phyloP scores from a whole-genome alignment of 331 rosid species.

The Erythrophleum ivorense region DNA sequence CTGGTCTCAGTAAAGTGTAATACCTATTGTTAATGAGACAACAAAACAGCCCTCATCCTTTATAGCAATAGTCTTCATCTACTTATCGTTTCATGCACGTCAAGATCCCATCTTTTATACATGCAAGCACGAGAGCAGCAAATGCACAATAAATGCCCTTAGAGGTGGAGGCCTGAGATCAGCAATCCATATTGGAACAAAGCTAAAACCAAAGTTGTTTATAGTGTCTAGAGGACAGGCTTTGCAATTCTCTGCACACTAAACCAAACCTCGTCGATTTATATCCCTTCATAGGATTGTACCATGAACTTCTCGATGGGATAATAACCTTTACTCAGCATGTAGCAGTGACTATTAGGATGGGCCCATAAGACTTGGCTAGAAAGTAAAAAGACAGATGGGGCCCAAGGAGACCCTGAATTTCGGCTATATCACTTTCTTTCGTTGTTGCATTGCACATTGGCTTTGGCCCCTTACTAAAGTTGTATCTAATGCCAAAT shows the following conservation, averaged over 20 bases:
- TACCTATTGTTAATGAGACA: not conserved
- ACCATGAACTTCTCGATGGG: not conserved
- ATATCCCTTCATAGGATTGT: not conserved
- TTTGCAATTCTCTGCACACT: not conserved
- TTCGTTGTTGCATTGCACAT: not conserved
- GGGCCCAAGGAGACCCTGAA: not conserved
- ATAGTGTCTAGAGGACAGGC: not conserved
- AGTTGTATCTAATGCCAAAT: constrained; percentile 50
- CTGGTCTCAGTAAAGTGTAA: not conserved
- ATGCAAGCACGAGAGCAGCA: not conserved
- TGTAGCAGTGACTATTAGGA: not conserved
- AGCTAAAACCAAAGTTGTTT: not conserved
- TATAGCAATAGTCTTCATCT: not conserved
- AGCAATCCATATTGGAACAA: not conserved
- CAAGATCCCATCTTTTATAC: not conserved
- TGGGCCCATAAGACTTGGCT: not conserved
- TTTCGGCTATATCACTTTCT: not conserved
- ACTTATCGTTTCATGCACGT: not conserved
- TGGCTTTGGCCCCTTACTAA: constrained; percentile 10
- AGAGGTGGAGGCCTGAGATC: not conserved
- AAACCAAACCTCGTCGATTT: not conserved
- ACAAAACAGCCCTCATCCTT: not conserved
- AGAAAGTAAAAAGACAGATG: not conserved
- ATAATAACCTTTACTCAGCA: not conserved
- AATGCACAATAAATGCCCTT: not conserved